Evolutionary conservation across 2,329 filamentous ascomycete species (phyloP).

Genomic region (Diatrype stigma): DNA sequence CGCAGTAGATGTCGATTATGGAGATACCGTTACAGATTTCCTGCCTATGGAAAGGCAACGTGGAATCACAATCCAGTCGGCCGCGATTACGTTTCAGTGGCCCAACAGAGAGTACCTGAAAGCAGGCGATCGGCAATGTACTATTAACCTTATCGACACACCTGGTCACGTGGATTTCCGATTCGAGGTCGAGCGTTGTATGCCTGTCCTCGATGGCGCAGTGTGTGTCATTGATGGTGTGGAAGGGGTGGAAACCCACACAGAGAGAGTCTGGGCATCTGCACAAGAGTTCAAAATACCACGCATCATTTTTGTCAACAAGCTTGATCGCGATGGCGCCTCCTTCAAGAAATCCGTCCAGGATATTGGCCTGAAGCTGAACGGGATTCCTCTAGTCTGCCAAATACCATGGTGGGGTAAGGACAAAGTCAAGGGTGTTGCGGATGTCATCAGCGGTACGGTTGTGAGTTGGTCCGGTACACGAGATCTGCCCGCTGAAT

Average conservation of each 20-base stretch:
- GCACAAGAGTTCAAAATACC: conserved; percentile 84
- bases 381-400: conserved; percentile 84
- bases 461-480: conserved; percentile 67
- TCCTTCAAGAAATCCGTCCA: conserved; percentile 80
- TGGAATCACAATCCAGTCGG: conserved; percentile 96
- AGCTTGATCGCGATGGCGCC: conserved; percentile 78
- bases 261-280: conserved; percentile 92
- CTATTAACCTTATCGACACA: conserved; percentile 90
- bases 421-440: conserved; percentile 75
- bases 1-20: conserved; percentile 77
- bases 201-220: conserved; percentile 82
- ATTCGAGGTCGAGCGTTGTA: conserved; percentile 88
- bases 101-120: conserved; percentile 46
- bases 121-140: conserved; percentile 28
- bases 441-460: conserved; percentile 73
- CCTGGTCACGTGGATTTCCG: conserved; percentile 97
- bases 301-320: conserved; percentile 77
- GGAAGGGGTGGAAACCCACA: conserved; percentile 93
- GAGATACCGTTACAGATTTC: conserved; percentile 96
- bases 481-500: conserved; percentile 29
- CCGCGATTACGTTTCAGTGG: conserved; percentile 94
- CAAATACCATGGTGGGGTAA: conserved; percentile 94
- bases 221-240: conserved; percentile 93
- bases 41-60: conserved; percentile 85
- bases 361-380: conserved; percentile 75